Conservation (phyloP, 768 basidiomycete species). For the Agaricus bisporus region DNA sequence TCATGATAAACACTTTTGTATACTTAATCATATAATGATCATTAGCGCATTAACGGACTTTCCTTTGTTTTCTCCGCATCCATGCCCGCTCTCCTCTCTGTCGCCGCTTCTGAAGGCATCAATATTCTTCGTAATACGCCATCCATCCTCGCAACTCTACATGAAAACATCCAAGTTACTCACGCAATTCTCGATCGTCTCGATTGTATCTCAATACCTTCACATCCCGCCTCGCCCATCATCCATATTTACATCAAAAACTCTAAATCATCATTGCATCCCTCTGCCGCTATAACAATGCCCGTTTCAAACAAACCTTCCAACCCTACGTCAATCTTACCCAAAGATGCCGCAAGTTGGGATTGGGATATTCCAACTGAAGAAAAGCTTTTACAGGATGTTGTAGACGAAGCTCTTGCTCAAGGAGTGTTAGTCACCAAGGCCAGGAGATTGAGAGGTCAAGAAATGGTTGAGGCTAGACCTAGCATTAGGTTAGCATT, state of each 20-base stretch:
- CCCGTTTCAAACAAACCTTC: conserved; percentile 9
- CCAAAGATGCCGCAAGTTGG: conserved; percentile 36
- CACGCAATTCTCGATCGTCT: conserved; percentile 78
- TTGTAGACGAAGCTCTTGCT: conserved; percentile 79
- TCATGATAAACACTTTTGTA: background rate
- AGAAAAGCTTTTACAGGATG: conserved; percentile 80
- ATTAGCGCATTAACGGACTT: conserved; percentile 89
- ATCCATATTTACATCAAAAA: conserved; percentile 73
- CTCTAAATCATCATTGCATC: conserved; percentile 20
- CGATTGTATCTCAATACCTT: conserved; percentile 77
- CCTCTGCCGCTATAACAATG: conserved; percentile 18
- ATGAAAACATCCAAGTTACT: conserved; percentile 74
- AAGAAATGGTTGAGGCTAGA: conserved; percentile 76
- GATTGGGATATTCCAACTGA: conserved; percentile 62
- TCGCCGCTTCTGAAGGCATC: conserved; percentile 83
- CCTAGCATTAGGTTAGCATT: conserved; percentile 86
- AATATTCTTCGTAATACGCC: conserved; percentile 72
- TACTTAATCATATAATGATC: background rate
- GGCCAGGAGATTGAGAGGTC: conserved; percentile 73
- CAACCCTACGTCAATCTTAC: conserved; percentile 11
- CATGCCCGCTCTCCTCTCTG: conserved; percentile 84
- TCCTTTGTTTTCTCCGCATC: conserved; percentile 96
- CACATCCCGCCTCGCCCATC: conserved; percentile 80
- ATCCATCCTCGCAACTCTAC: conserved; percentile 66
- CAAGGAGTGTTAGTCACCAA: conserved; percentile 86